Base-by-base conservation (phyloP, 1,139 yeast genomes). In the Debaryomyces sp. region DNA sequence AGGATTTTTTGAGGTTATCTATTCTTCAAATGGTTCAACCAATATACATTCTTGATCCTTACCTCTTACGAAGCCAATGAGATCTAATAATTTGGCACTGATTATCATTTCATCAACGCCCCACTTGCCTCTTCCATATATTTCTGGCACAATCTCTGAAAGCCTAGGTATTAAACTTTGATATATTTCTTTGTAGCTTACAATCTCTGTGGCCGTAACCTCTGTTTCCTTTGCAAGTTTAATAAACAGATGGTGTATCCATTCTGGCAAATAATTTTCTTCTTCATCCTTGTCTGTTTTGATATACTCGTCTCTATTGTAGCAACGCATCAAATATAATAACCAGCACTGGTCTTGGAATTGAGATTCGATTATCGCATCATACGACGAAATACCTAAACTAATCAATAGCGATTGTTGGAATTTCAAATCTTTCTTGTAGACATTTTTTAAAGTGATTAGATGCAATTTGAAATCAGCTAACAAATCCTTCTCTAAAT, bases 61-160 rank as follows among this genome's bases (percentile, higher is more conserved):
- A 7, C 81, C 81, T 58, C 90, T 73, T 1, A 75, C 77, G 69
- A 84, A 87, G 33, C 83, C 77, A 6, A 85, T 64, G 38, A 78
- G 70, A 53, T 85, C 89, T 49, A 83, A 69, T 12, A 86, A 75
- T 37, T 78, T 78, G 27, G 84, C 86, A 34, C 89, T 87, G 23
- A 77, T 64, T 15, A 85, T 79, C 53, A 87, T 72, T 51, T 75
- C 78, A 48, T 80, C 78, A 5, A 85, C 78, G 1, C 82, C 75
- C 90, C 92, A 86, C 32, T 77, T 75, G 5, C 91, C 92, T 41
- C 63, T 66, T 22, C 68, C 71, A 57, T 75, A 86, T 1, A 86
- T 75, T 54, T 84, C 89, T 1, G 92, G 92, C 4, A 84, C 80
- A 30, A 77, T 75, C 38, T 70, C 61, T 12, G 76, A 64, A 47